Evolutionary conservation across 148 eudicot species (phyloP), one percentile per base, ranked within the genome.

Genomic region (Spergularia bocconei): DNA sequence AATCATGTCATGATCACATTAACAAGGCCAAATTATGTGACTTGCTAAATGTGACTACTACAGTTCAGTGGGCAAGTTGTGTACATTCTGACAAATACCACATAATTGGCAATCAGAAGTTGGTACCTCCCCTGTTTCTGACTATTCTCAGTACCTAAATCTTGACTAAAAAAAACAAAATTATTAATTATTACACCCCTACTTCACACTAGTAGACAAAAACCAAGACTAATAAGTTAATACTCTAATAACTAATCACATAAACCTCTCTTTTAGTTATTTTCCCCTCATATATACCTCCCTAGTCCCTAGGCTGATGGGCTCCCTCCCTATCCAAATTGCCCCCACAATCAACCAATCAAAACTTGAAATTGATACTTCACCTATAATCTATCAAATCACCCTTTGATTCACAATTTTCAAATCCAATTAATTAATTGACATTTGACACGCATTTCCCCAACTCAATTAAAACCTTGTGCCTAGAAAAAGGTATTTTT

Each of bases 41-140:
- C 25, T 16, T 52, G 39, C 62, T 58, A 41, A 57, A 58, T 11
- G 20, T 17, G n/a, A 29, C 36, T 29, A 56, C 11, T 12, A 61
- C 17, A 13, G 6, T 13, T 72, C 10, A 44, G 11, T 66, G 21
- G 14, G 53, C 7, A 44, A 66, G 25, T 23, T 59, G 3, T 13
- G 48, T 69, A 2, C 36, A 29, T 25, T 12, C 58, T 69, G 58
- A 69, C 72, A 69, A 51, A 51, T 25, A 69, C 38, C 15, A 52
- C 41, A 10, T 69, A 25, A 69, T 13, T 13, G 14, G 63, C 63
- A 64, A 54, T 13, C 3, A 48, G n/a, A 25, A 52, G 65, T 53
- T 55, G 70, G 52, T 66, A 36, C 63, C 16, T 54, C 54, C 71
- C 56, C 9, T 20, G 44, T 56, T 58, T 67, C 58, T 57, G 72